These are phyloP conservation scores for Allium cepa DNA, from an alignment of 106 monocot genomes.

Conservation along the genomic window DNA sequence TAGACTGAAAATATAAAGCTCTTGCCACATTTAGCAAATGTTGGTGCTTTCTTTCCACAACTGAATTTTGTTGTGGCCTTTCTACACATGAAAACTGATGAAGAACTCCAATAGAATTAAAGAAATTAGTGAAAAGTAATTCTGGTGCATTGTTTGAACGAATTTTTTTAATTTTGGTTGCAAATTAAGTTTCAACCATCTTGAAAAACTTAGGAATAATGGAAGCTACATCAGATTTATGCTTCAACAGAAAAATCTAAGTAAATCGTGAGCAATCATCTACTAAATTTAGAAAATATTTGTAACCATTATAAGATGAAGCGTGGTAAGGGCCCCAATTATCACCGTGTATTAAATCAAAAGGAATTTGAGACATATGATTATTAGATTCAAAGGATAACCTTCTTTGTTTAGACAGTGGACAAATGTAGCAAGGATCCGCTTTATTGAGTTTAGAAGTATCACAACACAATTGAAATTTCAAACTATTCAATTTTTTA, in stretches of 20 bases:
- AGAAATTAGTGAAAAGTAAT: background rate
- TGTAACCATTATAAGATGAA: background rate
- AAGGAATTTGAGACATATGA: background rate
- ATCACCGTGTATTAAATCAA: background rate
- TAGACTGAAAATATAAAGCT: background rate
- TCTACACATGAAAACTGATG: background rate
- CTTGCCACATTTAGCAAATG: background rate
- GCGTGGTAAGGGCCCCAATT: background rate
- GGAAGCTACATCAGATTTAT: background rate
- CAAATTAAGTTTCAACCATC: background rate
- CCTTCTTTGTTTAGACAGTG: background rate
- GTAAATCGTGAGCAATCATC: conserved; percentile 2
- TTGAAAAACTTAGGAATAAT: background rate
- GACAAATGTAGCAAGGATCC: conserved; percentile 1
- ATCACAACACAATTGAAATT: background rate
- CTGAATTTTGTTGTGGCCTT: background rate
- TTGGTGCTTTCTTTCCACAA: background rate
- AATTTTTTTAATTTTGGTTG: background rate
- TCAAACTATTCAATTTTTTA: no score
- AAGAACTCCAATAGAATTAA: background rate
- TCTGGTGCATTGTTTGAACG: background rate
- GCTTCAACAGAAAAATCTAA: background rate
- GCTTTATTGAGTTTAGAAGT: background rate
- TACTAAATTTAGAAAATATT: conserved; percentile 2
- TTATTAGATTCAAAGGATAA: no score